Evolutionary conservation across 1,284 basidiomycete species (phyloP).

Genomic region (Apiotrichum mycotoxinovorans): DNA sequence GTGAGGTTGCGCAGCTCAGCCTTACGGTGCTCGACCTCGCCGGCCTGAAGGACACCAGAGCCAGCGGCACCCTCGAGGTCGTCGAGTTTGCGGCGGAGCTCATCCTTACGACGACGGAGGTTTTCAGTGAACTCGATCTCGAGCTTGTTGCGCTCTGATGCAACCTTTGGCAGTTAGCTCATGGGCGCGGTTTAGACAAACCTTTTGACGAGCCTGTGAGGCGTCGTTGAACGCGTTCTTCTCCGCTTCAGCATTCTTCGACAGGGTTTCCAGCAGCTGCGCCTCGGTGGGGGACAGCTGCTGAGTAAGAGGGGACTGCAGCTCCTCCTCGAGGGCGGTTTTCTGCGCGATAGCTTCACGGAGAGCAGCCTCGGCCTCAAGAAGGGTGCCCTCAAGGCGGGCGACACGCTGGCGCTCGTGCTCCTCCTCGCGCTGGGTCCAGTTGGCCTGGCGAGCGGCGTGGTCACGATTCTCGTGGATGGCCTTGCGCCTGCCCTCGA

Average conservation of each 20-base stretch:
- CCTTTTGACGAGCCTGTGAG: conserved; percentile 67
- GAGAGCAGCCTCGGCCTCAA: conserved; percentile 69
- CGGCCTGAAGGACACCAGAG: conserved; percentile 56
- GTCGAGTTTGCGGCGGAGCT: conserved; percentile 73
- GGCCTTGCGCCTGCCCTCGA: conserved; percentile 67
- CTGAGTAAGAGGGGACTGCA: conserved; percentile 70
- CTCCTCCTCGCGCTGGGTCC: conserved; percentile 68
- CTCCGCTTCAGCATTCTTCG: conserved; percentile 69
- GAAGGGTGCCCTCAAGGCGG: conserved; percentile 64
- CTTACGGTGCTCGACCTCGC: conserved; percentile 63
- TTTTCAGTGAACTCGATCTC: conserved; percentile 94
- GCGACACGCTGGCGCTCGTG: conserved; percentile 61
- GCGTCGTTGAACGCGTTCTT: conserved; percentile 68
- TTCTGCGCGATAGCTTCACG: conserved; percentile 49
- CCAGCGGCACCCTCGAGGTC: conserved; percentile 63
- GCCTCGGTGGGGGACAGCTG: conserved; percentile 72
- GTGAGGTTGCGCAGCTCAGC: conserved; percentile 67
- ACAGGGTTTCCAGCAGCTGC: conserved; percentile 64
- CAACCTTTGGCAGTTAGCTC: conserved; percentile 56
- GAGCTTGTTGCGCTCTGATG: conserved; percentile 70
- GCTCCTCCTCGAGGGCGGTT: conserved; percentile 66
- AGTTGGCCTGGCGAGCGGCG: conserved; percentile 62
- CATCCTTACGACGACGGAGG: conserved; percentile 71
- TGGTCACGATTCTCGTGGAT: conserved; percentile 66
- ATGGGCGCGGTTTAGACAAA: conserved; percentile 46